These are phyloP conservation scores for Phyllostachys edulis DNA, from an alignment of 176 grass and related monocot species.

Conservation along the genomic window DNA sequence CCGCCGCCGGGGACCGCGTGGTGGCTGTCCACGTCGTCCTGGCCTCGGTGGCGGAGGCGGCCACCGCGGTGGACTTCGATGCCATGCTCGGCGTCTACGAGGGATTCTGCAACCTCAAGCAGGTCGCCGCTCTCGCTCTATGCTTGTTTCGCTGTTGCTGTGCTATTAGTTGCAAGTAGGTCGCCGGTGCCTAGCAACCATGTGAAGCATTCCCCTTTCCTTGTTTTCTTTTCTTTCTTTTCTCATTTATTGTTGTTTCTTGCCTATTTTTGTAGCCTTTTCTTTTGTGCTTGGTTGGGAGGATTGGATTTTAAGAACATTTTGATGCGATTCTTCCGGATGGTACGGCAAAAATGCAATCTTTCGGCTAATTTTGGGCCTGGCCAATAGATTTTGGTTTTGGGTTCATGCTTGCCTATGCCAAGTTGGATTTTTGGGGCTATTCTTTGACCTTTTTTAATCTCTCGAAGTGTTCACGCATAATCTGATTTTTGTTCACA, in stretches of 20 bases:
- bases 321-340: neutral
- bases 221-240: neutral
- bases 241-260: neutral
- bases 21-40: slow-evolving; percentile 79
- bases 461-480: neutral
- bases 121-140: slow-evolving; percentile 44
- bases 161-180: neutral
- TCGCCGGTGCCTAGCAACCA: neutral
- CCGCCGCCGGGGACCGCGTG: slow-evolving; percentile 61
- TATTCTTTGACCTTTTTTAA: neutral
- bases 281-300: neutral
- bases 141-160: neutral
- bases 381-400: neutral
- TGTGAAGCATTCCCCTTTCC: neutral
- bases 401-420: neutral
- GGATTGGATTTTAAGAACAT: neutral
- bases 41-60: slow-evolving; percentile 29
- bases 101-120: slow-evolving; percentile 92
- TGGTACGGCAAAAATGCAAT: neutral
- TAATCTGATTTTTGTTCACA: neutral
- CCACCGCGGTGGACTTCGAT: slow-evolving; percentile 59
- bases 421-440: neutral
- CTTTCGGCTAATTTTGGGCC: neutral
- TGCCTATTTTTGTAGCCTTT: neutral
- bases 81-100: slow-evolving; percentile 87